Evolutionary conservation across 495 filamentous ascomycete species (phyloP), one percentile per base, ranked within the genome.

Genomic region (Saxophila tyrrhenica): DNA sequence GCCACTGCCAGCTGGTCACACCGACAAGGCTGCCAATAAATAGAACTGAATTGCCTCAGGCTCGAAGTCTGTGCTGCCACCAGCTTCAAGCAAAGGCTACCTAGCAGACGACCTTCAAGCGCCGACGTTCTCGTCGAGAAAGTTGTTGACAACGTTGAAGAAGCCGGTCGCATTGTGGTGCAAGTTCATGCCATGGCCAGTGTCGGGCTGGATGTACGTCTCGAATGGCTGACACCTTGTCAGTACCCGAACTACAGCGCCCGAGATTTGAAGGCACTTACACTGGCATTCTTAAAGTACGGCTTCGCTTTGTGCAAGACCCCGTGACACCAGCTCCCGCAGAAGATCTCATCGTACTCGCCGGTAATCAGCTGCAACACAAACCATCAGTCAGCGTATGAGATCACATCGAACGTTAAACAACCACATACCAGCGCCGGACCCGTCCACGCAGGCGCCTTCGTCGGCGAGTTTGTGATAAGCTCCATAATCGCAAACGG

Each of bases 121-220:
- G 41, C 5, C 41, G 3, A 44, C 51, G 24, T 44, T 44, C 16
- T 3, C 41, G 5, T 21, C n/a, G 16, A 44, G 7, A 44, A 44
- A 56, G 9, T 29, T 39, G 13, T 50, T 35, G 16, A 52, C 24
- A 5, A 53, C 58, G 21, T 45, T 22, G 42, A 54, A 61, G 15
- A 35, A 43, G 2, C 50, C 58, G 7, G 50, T 53, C 1, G 57
- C 57, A 46, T 63, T 63, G 32, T 56, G 49, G 29, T 62, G 60
- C 53, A 56, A 19, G 32, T 62, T 62, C 42, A 62, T 57, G 19
- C 48, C 56, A 38, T 62, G 60, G 0, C 56, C 60, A 21, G 53
- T 59, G 21, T 57, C 25, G 1, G 60, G 60, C 53, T 62, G 60
- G 2, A 62, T 22, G 23, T 55, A 54, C 29, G 51, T 50, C 50